phyloP scores from a whole-genome alignment of 768 basidiomycete genomes.

The Mycena vulgaris region DNA sequence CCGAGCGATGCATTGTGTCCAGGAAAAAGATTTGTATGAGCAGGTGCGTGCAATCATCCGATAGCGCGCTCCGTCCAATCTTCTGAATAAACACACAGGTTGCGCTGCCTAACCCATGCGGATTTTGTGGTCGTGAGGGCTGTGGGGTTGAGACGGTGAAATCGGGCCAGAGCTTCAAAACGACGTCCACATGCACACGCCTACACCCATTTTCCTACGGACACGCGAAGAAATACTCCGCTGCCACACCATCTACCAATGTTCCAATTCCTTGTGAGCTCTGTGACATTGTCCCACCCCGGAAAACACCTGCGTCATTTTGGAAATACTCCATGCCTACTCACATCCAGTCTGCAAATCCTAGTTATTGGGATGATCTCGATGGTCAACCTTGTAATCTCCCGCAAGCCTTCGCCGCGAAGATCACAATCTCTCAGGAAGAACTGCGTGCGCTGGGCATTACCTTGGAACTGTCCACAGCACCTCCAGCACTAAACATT shows the following conservation, averaged over 20 bases:
- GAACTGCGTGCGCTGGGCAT: not conserved
- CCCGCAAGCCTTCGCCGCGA: not conserved
- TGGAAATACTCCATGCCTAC: conserved; percentile 15
- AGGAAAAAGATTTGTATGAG: not conserved
- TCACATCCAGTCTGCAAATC: not conserved
- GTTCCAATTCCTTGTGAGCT: not conserved
- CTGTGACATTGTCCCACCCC: conserved; percentile 1
- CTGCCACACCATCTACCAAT: conserved; percentile 10
- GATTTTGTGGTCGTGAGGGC: conserved; percentile 1
- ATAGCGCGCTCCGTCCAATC: no score
- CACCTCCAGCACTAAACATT: not conserved
- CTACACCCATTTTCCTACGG: conserved; percentile 10
- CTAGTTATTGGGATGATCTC: conserved; percentile 10
- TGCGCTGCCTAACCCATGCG: not conserved
- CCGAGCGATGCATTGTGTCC: not conserved
- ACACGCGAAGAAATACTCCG: conserved; percentile 4
- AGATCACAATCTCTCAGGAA: conserved; percentile 11
- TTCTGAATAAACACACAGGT: not conserved
- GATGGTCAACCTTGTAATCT: not conserved
- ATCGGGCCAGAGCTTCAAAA: not conserved
- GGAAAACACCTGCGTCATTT: not conserved
- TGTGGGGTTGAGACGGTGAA: not conserved
- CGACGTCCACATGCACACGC: not conserved
- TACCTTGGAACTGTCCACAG: not conserved
- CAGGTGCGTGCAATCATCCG: not conserved